Conservation (phyloP, 805 yeast genomes). For the Candida chauliodis region DNA sequence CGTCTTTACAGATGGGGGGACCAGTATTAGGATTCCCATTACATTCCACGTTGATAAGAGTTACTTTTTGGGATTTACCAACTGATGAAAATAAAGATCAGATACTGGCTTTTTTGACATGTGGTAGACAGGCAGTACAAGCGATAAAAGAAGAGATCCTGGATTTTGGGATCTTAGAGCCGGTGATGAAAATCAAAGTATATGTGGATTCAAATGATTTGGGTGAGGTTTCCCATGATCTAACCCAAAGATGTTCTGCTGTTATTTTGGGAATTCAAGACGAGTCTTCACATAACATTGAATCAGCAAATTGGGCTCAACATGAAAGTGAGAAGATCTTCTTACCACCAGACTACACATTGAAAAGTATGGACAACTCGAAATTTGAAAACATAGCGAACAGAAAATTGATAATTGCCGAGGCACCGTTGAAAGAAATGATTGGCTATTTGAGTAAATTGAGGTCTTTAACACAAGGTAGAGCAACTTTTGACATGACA, state of each 20-base stretch:
- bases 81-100: conserved; percentile 38
- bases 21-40: conserved; percentile 53
- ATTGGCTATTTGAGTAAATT: conserved; percentile 78
- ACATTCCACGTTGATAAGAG: conserved; percentile 55
- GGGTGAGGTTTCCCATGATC: conserved; percentile 82
- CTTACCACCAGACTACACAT: conserved; percentile 74
- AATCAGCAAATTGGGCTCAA: conserved; percentile 43
- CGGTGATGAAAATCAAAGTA: conserved; percentile 75
- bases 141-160: conserved; percentile 20
- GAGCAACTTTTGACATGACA: conserved; percentile 79
- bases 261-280: conserved; percentile 70
- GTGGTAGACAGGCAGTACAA: conserved; percentile 37
- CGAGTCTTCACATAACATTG: conserved; percentile 38
- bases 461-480: conserved; percentile 84
- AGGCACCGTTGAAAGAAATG: conserved; percentile 86
- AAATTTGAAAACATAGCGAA: conserved; percentile 20
- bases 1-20: conserved; percentile 68
- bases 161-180: conserved; percentile 68
- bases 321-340: conserved; percentile 61
- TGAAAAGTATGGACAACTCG: conserved; percentile 16
- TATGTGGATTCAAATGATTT: conserved; percentile 65
- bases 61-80: conserved; percentile 53
- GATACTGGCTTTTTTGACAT: conserved; percentile 34
- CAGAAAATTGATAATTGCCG: conserved; percentile 66
- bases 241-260: conserved; percentile 76